A percentile compares a stretch with the other conserved stretches of the same genome.
Conservation (phyloP, 768 basidiomycete genomes). For the Agaricus sinodeliciosus region DNA sequence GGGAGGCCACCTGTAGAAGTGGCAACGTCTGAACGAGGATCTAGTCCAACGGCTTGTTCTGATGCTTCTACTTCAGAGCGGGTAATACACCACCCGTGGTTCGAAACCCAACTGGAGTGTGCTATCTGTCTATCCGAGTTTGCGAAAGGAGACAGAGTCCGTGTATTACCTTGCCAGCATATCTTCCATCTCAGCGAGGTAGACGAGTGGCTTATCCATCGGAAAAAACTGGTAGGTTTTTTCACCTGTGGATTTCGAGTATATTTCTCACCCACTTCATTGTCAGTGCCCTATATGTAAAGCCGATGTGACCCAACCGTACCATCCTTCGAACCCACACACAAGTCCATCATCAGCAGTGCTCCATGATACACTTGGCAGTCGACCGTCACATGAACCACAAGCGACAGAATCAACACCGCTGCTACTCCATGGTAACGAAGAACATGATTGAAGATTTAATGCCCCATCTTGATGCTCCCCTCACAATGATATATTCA, state of each 20-base stretch:
- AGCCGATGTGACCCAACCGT: slow-evolving; percentile 78
- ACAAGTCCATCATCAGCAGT: slow-evolving; percentile 9
- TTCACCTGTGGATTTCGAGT: slow-evolving; percentile 1
- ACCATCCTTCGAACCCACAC: slow-evolving; percentile 15
- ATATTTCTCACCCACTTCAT: slow-evolving; percentile 7
- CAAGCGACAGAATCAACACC: slow-evolving; percentile 31
- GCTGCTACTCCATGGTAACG: slow-evolving; percentile 23
- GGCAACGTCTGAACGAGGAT: slow-evolving; percentile 16
- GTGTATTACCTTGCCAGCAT: slow-evolving; percentile 91
- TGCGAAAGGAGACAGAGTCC: slow-evolving; percentile 79
- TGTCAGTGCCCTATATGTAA: slow-evolving; percentile 87
- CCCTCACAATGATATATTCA: neutral
- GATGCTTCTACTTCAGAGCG: slow-evolving; percentile 34
- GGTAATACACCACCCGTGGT: slow-evolving; percentile 55
- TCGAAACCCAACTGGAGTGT: slow-evolving; percentile 78
- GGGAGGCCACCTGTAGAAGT: slow-evolving; percentile 18
- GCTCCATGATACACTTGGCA: slow-evolving; percentile 9
- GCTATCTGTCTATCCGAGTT: slow-evolving; percentile 92
- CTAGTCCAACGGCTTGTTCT: slow-evolving; percentile 8
- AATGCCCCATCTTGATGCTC: neutral
- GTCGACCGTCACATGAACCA: slow-evolving; percentile 1
- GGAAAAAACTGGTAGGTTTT: slow-evolving; percentile 79
- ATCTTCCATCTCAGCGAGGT: slow-evolving; percentile 92
- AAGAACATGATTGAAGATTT: slow-evolving; percentile 12
- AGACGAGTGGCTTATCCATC: slow-evolving; percentile 86